Evolutionary conservation across 495 filamentous ascomycete genomes (phyloP).

Genomic region (Extremus antarcticus): DNA sequence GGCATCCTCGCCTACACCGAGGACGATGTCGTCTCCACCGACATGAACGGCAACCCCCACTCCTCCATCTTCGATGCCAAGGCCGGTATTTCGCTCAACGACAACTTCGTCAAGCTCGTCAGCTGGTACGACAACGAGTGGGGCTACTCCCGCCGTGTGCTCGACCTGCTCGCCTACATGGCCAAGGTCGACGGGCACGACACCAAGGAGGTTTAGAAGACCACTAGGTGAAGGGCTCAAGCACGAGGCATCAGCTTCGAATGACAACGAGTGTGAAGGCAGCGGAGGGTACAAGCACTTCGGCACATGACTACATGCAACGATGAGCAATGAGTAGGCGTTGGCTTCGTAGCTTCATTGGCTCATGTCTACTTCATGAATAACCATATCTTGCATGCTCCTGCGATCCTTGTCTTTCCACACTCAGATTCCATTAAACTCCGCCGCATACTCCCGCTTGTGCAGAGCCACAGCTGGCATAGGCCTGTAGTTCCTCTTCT

Average conservation of each 20-base stretch:
- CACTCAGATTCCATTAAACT: background rate
- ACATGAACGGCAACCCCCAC: conserved; percentile 80
- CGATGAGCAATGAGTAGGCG: background rate
- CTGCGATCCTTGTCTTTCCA: background rate
- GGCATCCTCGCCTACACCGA: conserved; percentile 91
- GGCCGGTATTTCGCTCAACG: conserved; percentile 96
- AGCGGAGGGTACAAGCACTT: background rate
- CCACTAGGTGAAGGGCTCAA: background rate
- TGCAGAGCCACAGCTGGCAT: background rate
- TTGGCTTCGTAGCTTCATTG: background rate
- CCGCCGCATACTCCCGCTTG: background rate
- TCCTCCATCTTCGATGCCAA: conserved; percentile 99
- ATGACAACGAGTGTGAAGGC: background rate
- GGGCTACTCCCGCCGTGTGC: conserved; percentile 97
- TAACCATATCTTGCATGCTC: background rate
- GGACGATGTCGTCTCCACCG: conserved; percentile 90
- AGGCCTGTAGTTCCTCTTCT: background rate
- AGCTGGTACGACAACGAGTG: conserved; percentile 97
- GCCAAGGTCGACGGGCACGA: conserved; percentile 63
- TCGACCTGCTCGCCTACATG: conserved; percentile 90
- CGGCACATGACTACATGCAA: background rate
- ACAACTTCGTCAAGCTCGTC: conserved; percentile 97
- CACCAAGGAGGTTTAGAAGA: conserved; percentile 1
- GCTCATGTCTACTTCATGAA: background rate
- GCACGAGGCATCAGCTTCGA: background rate